Base-by-base conservation (phyloP, 108 stramenopile genomes). In the Discostella stelligeroides region DNA sequence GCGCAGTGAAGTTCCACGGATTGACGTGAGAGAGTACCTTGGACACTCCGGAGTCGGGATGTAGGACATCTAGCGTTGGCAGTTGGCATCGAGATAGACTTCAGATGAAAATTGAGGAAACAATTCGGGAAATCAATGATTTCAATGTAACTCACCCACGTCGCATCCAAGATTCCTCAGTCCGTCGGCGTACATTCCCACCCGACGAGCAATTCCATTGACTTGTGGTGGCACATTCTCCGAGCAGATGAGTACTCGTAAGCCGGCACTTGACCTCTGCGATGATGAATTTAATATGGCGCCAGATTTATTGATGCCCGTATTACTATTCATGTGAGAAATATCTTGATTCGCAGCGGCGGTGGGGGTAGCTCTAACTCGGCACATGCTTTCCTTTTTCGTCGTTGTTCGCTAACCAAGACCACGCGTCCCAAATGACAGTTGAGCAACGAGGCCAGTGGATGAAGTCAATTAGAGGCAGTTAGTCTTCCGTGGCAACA, bases 1-100 rank as follows among this genome's bases (percentile, higher is more conserved):
- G 55, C 4, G 83, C 76, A 20, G 83, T 84, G 38, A 79, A 84
- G 57, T 84, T 84, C 75, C 73, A 84, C 28, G 83, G 83, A 55
- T 84, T 84, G 27, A 68, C 68, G 63, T 76, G 75, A 10, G 75
- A 70, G 29, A 81, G 63, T 1, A 76, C 75, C 24, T 64, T 66
- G 18, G 37, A n/a, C 0, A 29, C 28, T 21, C 76, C 78, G 24
- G 56, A 61, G 60, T 70, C 80, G 23, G 83, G 83, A 74, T 68
- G 66, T 7, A 84, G 76, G 30, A 81, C 34, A 38, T 84, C 72
- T 73, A n/a, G 1, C n/a, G n/a, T 6, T n/a, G n/a, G n/a, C n/a
- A n/a, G n/a, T n/a, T n/a, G 25, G 28, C 20, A 18, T 23, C 0
- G 18, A 7, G 48, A 18, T 18, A 2, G 27, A n/a, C n/a, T n/a